Base-by-base conservation (phyloP, 2,329 filamentous ascomycete genomes). In the Clonostachys byssicola region DNA sequence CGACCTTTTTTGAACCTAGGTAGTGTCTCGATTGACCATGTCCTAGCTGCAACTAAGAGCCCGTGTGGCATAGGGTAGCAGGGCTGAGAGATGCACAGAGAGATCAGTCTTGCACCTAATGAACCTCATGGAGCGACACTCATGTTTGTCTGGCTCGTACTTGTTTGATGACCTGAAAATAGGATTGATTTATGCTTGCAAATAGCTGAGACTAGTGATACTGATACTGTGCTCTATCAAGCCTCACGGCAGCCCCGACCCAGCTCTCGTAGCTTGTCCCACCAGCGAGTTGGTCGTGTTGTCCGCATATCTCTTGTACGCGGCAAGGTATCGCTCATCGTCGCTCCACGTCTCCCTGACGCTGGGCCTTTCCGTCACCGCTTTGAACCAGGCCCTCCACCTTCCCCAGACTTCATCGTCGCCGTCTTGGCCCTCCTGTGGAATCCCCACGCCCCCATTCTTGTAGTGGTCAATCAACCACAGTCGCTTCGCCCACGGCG, bases 381-480 rank as follows among this genome's bases (percentile, higher is more conserved):
- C 86, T 47, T 72, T 70, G 33, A 77, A 64, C 85, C 86, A 92
- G 45, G 60, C 71, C 55, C 75, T 70, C 81, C 85, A 92, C 43
- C 86, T 70, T 40, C 56, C 63, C 88, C 86, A 91, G 3, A 75
- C 59, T 35, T 62, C 62, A 45, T 81, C 79, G 36, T 86, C 78
- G 8, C 73, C 68, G 1, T 79, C 76, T 12, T 49, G 54, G 14
- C 56, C 45, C 4, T 52, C 52, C 34, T 57, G 44, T 2, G 75
- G 72, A 20, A 81, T 67, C 0, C 72, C 74, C 3, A 73, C 53
- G 0, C 79, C 78, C 0, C 77, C 77, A 0, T 66, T 58, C 59
- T 92, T 92, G 60, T 86, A 92, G 52, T 89, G 76, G 55, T 92
- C 86, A 54, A 92, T 84, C 6, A 89, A 68, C 71, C 86, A 92